A percentile compares a stretch with the other conserved stretches of the same genome.
Conservation (phyloP, 2,329 filamentous ascomycete genomes). For the Kalaharituber pfeilii region DNA sequence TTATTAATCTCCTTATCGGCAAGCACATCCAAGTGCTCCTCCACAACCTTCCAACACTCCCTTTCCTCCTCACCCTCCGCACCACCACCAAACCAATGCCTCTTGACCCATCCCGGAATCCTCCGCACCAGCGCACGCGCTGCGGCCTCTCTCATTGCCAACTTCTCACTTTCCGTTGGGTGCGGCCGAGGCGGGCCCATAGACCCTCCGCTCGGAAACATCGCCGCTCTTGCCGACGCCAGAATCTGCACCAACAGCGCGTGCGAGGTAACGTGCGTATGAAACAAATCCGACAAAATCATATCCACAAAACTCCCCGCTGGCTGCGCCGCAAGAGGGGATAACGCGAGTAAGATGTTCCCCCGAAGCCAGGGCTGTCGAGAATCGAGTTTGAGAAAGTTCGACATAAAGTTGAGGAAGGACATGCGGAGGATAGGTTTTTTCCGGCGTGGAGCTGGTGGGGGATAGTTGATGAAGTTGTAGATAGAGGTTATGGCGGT, state of each 20-base stretch:
- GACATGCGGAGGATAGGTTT: constrained; percentile 18
- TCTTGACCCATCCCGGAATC: constrained; percentile 28
- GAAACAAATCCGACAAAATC: constrained; percentile 7
- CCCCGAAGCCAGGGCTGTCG: constrained; percentile 21
- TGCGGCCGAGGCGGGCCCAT: constrained; percentile 45
- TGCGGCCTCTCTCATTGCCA: constrained; percentile 28
- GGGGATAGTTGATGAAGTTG: constrained; percentile 15
- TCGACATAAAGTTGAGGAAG: constrained; percentile 15
- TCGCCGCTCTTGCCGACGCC: constrained; percentile 39
- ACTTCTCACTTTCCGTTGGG: constrained; percentile 42
- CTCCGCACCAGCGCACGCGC: constrained; percentile 33
- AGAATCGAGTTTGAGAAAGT: constrained; percentile 12
- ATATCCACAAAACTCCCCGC: constrained; percentile 18
- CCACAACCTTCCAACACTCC: constrained; percentile 28
- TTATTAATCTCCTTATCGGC: constrained; percentile 80
- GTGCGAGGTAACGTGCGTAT: not conserved
- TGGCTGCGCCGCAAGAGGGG: constrained; percentile 16
- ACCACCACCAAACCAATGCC: constrained; percentile 25
- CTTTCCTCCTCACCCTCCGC: constrained; percentile 12
- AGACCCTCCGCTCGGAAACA: constrained; percentile 75
- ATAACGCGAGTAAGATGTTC: constrained; percentile 14
- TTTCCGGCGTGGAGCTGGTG: constrained; percentile 6
- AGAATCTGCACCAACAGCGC: not conserved
- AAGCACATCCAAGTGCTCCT: constrained; percentile 52
- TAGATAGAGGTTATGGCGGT: constrained; percentile 15